Evolutionary conservation across 2,329 filamentous ascomycete genomes (phyloP).

Genomic region (Penicillium verrucosum): DNA sequence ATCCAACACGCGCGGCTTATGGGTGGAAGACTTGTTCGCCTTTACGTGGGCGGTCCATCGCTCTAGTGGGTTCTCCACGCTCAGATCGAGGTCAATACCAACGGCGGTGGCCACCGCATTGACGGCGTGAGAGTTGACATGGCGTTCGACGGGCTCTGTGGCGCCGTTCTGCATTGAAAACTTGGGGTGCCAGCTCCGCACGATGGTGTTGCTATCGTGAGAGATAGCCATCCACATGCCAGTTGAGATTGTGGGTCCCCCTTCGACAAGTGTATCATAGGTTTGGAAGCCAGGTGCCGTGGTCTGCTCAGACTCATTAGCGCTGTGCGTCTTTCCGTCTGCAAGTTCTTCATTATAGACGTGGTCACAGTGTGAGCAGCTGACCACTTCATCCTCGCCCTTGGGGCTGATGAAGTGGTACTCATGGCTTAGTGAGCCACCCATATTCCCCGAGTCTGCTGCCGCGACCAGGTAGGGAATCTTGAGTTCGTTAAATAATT

Average conservation of each 20-base stretch:
- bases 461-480: constrained; percentile 80
- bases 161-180: constrained; percentile 32
- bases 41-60: constrained; percentile 51
- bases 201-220: constrained; percentile 61
- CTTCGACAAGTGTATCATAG: constrained; percentile 17
- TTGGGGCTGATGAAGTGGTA: constrained; percentile 78
- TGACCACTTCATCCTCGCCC: constrained; percentile 82
- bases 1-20: constrained; percentile 37
- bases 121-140: constrained; percentile 61
- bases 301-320: constrained; percentile 4
- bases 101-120: constrained; percentile 53
- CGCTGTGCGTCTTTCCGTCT: constrained; percentile 36
- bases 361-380: constrained; percentile 69
- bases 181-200: constrained; percentile 67
- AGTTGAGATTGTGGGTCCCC: constrained; percentile 33
- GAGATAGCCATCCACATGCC: constrained; percentile 43
- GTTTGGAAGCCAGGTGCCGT: constrained; percentile 25
- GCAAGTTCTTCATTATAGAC: constrained; percentile 88
- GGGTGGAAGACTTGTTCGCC: constrained; percentile 19
- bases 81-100: constrained; percentile 66
- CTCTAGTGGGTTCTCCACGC: constrained; percentile 58
- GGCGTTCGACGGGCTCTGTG: constrained; percentile 34
- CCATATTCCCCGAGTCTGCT: constrained; percentile 95
- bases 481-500: constrained; percentile 77
- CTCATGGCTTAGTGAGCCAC: constrained; percentile 87